phyloP scores from a whole-genome alignment of 345 rosid genomes.

The Eucalyptus polybractea region DNA sequence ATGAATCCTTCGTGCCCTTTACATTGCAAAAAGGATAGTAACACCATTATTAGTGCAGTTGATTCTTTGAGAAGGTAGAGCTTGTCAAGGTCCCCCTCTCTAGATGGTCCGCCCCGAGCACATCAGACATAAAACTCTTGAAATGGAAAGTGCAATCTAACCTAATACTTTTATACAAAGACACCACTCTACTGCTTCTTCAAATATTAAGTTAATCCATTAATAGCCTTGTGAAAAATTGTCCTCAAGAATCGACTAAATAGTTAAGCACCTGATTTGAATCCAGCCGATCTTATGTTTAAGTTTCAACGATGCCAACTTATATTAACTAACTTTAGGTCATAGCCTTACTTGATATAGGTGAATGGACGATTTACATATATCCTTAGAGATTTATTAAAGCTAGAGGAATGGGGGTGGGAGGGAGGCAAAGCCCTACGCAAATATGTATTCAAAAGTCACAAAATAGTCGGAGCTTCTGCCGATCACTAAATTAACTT shows the following conservation, averaged over 20 bases:
- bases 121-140: not conserved
- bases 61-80: not conserved
- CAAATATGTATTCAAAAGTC: no score
- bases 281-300: not conserved
- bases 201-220: not conserved
- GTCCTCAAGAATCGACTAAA: accelerated
- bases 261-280: not conserved
- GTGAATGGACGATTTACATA: not conserved
- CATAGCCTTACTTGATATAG: not conserved
- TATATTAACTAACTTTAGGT: not conserved
- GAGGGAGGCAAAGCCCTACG: no score
- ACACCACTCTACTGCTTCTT: not conserved
- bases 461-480: no score
- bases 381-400: not conserved
- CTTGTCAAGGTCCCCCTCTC: not conserved
- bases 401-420: not conserved
- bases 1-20: not conserved
- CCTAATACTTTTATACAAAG: not conserved
- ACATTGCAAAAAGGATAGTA: not conserved
- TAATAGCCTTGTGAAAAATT: not conserved
- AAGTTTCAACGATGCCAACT: not conserved
- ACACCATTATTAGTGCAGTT: not conserved
- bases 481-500: no score
- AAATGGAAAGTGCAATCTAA: not conserved
- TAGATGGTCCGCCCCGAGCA: not conserved